Evolutionary conservation across 345 rosid species (phyloP), one percentile per base, ranked within the genome.

Genomic region (Eucalyptus sp.): DNA sequence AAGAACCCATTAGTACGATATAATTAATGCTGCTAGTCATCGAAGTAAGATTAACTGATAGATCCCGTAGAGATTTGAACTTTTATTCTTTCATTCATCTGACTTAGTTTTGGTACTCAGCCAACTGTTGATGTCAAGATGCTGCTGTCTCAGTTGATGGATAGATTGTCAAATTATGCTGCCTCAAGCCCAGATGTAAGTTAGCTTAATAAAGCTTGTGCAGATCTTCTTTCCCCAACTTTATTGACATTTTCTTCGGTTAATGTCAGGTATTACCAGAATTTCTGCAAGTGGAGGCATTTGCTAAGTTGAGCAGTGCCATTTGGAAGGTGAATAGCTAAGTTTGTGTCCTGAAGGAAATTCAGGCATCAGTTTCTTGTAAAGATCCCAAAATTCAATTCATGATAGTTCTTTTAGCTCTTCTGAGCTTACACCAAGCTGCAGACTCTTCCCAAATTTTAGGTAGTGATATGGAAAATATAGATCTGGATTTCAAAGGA

Each of bases 231-330:
- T 54, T 86, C 60, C 49, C 31, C 50, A 18, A 83, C 50, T 85
- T 89, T 88, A 83, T 41, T 81, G 22, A 88, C 90, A 54, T 79
- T 87, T 25, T 31, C 86, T 44, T 27, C 31, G 56, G 90, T 83
- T 25, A 76, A 51, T 66, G 71, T 86, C 93, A 95, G 96, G 94
- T 94, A 43, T 91, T 97, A 76, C 97, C 95, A 64, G 99, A 96
- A 88, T 96, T 97, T 92, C 93, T 97, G 94, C 97, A 95, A 95
- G 99, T 95, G 44, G 98, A 96, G 92, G 99, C 99, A 87, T 97
- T 97, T 90, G 92, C 94, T 80, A 97, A 95, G 91, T 90, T 97
- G 90, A 97, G 94, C 94, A 92, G 92, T 92, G 97, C 97, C 81
- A 97, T 97, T 90, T 97, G 96, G 88, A 96, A 96, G 98, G 99